Evolutionary conservation across 768 basidiomycete genomes (phyloP), one percentile per base, ranked within the genome.

Genomic region (Sporobolomyces pararoseus): DNA sequence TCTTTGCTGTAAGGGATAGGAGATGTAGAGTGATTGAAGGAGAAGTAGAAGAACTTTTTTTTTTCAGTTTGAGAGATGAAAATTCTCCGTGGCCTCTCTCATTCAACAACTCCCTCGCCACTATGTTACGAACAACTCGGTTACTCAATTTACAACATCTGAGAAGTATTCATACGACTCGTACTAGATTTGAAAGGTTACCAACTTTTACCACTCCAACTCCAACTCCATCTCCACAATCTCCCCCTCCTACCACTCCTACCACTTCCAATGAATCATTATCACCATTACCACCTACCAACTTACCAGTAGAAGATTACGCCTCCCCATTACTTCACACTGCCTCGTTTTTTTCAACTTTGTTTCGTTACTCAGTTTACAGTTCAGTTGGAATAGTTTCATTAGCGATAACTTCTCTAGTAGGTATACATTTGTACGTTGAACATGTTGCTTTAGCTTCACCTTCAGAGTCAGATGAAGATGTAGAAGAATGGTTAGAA

Each of bases 341-440:
- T 21, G 68, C 65, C 12, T 68, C 68, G 25, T 65, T 64, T 58
- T 64, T 70, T 53, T 54, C 39, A 21, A 17, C 9, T 5, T 25
- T 68, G 34, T 75, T 75, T 66, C 71, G 75, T 27, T 72, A 70
- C 55, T 52, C 75, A 34, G 72, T 73, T 37, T 75, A 59, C 47
- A 54, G 35, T 7, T 71, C 69, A 7, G 71, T 73, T 49, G 54
- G 29, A 25, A 39, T 73, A 59, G 75, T 73, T 53, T 6, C 44
- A 21, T 3, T 63, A 21, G 46, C 55, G 4, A 14, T 68, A 37
- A 10, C 29, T 0, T 44, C 42, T 1, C 32, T 70, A 59, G 52
- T 62, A 9, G 71, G 50, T 25, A 46, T 63, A 7, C 70, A 75
- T 53, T 50, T 68, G 46, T 75, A 67, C 66, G 63, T 75, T 55